Evolutionary conservation across 768 basidiomycete genomes (phyloP).

Genomic region (Calocybe gangraenosa): DNA sequence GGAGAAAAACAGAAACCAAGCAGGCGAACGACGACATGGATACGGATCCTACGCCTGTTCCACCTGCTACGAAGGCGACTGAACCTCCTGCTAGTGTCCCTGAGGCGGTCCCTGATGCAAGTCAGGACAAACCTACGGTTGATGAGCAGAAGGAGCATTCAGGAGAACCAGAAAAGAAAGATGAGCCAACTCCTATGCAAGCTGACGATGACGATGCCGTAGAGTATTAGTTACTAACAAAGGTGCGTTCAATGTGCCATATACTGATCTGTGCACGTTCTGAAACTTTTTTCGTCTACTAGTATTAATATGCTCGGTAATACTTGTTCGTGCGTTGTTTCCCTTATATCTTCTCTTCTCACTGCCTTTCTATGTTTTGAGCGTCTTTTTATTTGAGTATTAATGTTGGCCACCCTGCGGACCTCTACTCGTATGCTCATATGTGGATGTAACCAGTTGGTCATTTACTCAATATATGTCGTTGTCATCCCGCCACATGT

Average conservation of each 20-base stretch:
- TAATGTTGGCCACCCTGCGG: background rate
- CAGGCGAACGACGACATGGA: conserved; percentile 36
- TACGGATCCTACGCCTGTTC: conserved; percentile 17
- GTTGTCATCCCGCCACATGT: conserved; percentile 4
- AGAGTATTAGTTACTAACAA: conserved; percentile 53
- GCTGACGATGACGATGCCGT: conserved; percentile 80
- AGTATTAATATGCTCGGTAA: conserved; percentile 13
- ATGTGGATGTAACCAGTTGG: conserved; percentile 8
- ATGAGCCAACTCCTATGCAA: conserved; percentile 48
- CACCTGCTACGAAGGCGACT: conserved; percentile 11
- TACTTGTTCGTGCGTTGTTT: conserved; percentile 27
- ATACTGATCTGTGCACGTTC: background rate
- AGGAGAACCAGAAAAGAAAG: conserved; percentile 44
- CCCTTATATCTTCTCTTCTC: conserved; percentile 18
- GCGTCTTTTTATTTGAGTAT: conserved; percentile 5
- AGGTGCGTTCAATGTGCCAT: conserved; percentile 9
- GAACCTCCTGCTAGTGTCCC: background rate
- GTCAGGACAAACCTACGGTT: conserved; percentile 30
- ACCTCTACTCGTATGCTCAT: background rate
- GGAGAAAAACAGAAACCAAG: conserved; percentile 34
- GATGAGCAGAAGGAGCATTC: conserved; percentile 33
- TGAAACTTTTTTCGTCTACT: background rate
- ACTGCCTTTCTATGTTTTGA: conserved; percentile 16
- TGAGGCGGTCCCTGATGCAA: conserved; percentile 29
- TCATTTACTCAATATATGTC: conserved; percentile 4